Conservation (phyloP, 1,284 basidiomycete species). For the Leccinum subrobustum region DNA sequence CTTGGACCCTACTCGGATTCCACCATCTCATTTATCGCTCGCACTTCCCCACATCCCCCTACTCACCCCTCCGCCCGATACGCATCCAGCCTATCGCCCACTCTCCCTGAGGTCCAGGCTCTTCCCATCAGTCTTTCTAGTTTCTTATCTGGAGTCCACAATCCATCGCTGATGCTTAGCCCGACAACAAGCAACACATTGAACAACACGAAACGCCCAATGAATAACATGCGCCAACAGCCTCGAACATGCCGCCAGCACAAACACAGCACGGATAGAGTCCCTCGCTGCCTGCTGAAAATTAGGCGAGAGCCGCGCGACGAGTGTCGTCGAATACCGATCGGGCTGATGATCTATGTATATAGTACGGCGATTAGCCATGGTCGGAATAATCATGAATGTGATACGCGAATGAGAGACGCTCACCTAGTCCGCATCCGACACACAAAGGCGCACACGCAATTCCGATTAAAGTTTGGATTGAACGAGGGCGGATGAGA, state of each 20-base stretch:
- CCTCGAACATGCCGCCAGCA: conserved; percentile 49
- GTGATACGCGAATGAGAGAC: neutral
- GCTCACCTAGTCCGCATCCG: conserved; percentile 57
- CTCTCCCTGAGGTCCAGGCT: neutral
- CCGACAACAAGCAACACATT: neutral
- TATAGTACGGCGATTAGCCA: neutral
- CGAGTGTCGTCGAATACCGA: conserved; percentile 66
- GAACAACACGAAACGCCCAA: neutral
- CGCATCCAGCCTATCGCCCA: neutral
- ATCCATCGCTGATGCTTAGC: neutral
- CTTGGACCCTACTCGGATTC: neutral
- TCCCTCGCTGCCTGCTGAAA: conserved; percentile 66
- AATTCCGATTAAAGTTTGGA: conserved; percentile 63
- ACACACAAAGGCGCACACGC: conserved; percentile 56
- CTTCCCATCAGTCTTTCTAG: conserved; percentile 39
- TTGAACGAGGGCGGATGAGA: conserved; percentile 79
- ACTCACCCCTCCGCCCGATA: neutral
- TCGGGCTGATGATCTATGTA: conserved; percentile 58
- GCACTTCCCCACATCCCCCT: neutral
- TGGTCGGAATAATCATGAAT: neutral
- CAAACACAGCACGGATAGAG: conserved; percentile 59
- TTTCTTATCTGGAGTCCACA: conserved; percentile 61
- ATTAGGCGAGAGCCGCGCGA: conserved; percentile 39
- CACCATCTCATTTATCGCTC: neutral
- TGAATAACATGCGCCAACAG: too few species aligned